These are phyloP conservation scores for Falciphora oryzae DNA, from an alignment of 2,329 filamentous ascomycete genomes.

Conservation along the genomic window DNA sequence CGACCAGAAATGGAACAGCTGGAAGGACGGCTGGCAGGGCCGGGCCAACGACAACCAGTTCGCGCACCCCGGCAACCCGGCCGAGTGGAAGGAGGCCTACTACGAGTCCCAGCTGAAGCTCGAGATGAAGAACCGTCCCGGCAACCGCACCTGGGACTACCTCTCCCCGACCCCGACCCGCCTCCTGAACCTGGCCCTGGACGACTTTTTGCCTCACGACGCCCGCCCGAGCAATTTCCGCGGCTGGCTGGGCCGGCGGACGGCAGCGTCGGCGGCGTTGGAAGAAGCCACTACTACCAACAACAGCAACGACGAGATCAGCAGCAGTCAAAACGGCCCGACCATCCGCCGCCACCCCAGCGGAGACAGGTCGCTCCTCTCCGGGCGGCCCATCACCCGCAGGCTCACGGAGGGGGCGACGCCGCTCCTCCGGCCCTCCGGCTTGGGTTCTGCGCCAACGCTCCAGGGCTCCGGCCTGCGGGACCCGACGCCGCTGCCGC, in stretches of 20 bases:
- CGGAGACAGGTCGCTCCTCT: too few species aligned
- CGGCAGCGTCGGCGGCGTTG: neutral
- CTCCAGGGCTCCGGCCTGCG: neutral
- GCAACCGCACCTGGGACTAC: conserved; percentile 35
- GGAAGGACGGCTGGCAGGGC: neutral
- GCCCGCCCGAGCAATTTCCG: conserved; percentile 3
- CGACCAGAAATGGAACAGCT: neutral
- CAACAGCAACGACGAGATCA: neutral
- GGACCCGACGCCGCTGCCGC: conserved; percentile 17
- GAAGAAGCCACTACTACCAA: too few species aligned
- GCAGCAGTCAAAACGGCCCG: too few species aligned
- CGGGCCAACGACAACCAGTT: conserved; percentile 1
- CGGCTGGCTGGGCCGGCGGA: conserved; percentile 1
- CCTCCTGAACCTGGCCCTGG: conserved; percentile 58
- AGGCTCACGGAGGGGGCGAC: neutral
- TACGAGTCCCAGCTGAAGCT: conserved; percentile 12
- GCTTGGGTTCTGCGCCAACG: neutral
- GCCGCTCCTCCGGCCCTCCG: neutral
- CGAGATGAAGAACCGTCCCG: conserved; percentile 14
- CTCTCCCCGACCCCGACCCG: conserved; percentile 55
- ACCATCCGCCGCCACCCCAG: too few species aligned
- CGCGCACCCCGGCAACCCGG: neutral
- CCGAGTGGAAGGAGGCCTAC: neutral
- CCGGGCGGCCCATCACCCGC: too few species aligned
- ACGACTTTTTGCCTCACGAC: conserved; percentile 19